Conservation (phyloP, 345 rosid species). For the Gossypium anomalum region DNA sequence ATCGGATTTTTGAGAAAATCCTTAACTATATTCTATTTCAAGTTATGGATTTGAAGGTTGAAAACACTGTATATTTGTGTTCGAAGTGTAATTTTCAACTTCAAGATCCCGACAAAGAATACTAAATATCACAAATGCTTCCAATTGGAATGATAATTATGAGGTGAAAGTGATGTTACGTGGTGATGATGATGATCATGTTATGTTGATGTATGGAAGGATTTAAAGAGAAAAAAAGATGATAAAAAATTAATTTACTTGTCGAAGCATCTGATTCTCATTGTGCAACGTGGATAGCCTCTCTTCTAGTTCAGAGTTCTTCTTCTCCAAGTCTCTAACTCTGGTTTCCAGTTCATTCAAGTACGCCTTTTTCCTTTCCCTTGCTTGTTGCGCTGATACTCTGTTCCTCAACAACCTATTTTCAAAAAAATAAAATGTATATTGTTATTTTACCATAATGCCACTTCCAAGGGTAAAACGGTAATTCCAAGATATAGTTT, state of each 20-base stretch:
- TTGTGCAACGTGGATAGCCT: slow-evolving; percentile 85
- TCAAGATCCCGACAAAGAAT: neutral
- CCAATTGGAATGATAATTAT: neutral
- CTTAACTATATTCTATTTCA: too few relatives aligned
- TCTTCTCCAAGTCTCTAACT: slow-evolving; percentile 83
- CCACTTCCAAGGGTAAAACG: slow-evolving; percentile 1
- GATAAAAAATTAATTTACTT: slow-evolving; percentile 34
- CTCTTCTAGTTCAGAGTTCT: slow-evolving; percentile 90
- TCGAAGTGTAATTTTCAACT: too few relatives aligned
- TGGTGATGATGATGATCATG: neutral
- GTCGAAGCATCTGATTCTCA: slow-evolving; percentile 99
- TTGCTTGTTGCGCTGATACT: slow-evolving; percentile 99
- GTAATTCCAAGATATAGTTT: neutral
- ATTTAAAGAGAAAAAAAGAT: neutral
- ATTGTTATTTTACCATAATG: slow-evolving; percentile 10
- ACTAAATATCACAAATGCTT: neutral
- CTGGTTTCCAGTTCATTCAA: slow-evolving; percentile 68
- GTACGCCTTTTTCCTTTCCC: slow-evolving; percentile 96
- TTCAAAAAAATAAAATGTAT: neutral
- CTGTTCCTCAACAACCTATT: slow-evolving; percentile 94
- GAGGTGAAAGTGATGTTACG: neutral
- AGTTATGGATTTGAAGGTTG: too few relatives aligned
- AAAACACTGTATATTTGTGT: too few relatives aligned
- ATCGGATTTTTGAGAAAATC: too few relatives aligned
- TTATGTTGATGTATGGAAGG: neutral